These are phyloP conservation scores for Globisporangium rhizosaccharum DNA, from an alignment of 352 stramenopile genomes.

Conservation along the genomic window DNA sequence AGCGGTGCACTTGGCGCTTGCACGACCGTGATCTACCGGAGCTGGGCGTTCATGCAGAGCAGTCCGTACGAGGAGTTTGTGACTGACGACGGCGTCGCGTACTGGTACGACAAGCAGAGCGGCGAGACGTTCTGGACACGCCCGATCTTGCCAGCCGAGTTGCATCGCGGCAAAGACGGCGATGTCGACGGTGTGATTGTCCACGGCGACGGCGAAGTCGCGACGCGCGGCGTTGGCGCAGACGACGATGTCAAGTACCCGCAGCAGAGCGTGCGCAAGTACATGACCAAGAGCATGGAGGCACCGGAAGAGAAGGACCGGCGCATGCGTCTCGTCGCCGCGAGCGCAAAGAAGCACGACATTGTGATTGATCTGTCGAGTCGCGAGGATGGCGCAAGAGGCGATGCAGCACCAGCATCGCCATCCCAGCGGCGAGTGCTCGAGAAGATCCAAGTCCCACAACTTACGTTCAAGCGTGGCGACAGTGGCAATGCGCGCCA, in stretches of 20 bases:
- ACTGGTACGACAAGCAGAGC: conserved; percentile 81
- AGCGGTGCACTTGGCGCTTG: conserved; percentile 71
- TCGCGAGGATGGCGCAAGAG: not conserved
- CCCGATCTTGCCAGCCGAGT: conserved; percentile 79
- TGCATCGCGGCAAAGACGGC: conserved; percentile 61
- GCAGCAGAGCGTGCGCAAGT: conserved; percentile 73
- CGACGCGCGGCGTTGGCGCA: conserved; percentile 66
- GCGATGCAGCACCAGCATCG: not conserved
- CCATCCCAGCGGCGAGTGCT: conserved; percentile 18
- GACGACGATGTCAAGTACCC: conserved; percentile 46
- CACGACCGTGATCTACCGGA: conserved; percentile 87
- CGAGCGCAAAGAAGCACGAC: conserved; percentile 62
- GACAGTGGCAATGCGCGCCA: not conserved
- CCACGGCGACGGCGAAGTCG: conserved; percentile 61
- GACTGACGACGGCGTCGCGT: conserved; percentile 88
- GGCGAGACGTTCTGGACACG: conserved; percentile 91
- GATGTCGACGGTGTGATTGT: conserved; percentile 80
- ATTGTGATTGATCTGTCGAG: conserved; percentile 34
- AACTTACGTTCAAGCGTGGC: conserved; percentile 35
- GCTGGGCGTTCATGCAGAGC: conserved; percentile 89
- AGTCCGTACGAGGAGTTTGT: conserved; percentile 85
- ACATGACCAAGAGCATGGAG: conserved; percentile 86
- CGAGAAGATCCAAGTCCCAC: conserved; percentile 49
- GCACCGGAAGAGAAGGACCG: conserved; percentile 50
- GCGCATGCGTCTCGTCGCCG: conserved; percentile 40